Conservation (phyloP, 371 early-diverging fungal species). For the Zychaea mexicana region DNA sequence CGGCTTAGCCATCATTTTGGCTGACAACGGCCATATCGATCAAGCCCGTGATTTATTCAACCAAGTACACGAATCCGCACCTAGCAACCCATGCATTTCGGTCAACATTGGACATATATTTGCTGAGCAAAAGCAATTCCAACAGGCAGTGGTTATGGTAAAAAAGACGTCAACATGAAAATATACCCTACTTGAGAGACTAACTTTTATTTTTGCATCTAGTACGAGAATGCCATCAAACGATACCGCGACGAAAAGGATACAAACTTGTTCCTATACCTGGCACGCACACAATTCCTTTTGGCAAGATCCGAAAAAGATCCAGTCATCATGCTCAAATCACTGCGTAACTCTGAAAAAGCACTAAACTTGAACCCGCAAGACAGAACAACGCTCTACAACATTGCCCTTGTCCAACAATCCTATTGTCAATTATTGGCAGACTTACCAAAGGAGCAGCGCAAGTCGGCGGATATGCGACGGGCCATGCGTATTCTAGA, state of each 20-base stretch:
- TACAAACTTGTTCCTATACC: constrained; percentile 63
- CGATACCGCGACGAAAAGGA: constrained; percentile 61
- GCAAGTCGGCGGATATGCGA: constrained; percentile 53
- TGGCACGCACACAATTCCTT: constrained; percentile 84
- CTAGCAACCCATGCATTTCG: constrained; percentile 58
- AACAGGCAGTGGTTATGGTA: constrained; percentile 70
- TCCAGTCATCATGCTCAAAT: constrained; percentile 64
- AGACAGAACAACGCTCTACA: constrained; percentile 69
- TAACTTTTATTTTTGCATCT: neutral
- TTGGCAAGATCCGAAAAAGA: constrained; percentile 75
- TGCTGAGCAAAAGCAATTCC: constrained; percentile 73
- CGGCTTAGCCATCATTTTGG: constrained; percentile 79
- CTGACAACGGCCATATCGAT: constrained; percentile 67
- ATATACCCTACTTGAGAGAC: neutral
- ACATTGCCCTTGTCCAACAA: constrained; percentile 86
- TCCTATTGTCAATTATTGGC: constrained; percentile 79
- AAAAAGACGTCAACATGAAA: neutral
- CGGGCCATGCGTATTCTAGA: constrained; percentile 62
- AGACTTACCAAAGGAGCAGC: constrained; percentile 61
- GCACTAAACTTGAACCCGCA: constrained; percentile 57
- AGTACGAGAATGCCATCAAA: constrained; percentile 70
- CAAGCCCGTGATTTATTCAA: constrained; percentile 80
- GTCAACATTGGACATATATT: constrained; percentile 82
- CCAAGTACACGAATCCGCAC: constrained; percentile 67
- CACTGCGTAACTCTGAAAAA: constrained; percentile 62